Conservation (phyloP, 768 basidiomycete species). For the Jaapia argillacea region DNA sequence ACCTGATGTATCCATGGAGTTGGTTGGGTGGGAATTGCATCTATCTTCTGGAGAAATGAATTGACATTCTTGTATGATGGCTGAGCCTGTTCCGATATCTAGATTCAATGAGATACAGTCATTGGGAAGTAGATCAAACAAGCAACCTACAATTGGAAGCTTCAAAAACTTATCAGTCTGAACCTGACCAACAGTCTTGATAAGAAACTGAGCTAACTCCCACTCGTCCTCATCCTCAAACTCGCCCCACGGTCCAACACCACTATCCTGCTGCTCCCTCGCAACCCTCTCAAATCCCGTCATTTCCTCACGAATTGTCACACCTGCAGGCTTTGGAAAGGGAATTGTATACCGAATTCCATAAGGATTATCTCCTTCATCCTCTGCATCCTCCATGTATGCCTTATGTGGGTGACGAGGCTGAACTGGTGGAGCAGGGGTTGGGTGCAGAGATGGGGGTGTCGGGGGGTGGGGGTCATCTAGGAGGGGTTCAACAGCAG, state of each 20-base stretch:
- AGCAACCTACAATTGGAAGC: slow-evolving; percentile 9
- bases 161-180: slow-evolving; percentile 15
- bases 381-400: no score
- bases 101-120: no score
- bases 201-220: slow-evolving; percentile 11
- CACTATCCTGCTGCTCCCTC: not conserved
- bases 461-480: not conserved
- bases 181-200: slow-evolving; percentile 9
- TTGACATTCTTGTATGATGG: slow-evolving; percentile 13
- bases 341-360: no score
- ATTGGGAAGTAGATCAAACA: not conserved
- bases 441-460: not conserved
- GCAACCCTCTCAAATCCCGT: not conserved
- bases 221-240: slow-evolving; percentile 10
- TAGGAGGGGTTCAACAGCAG: not conserved
- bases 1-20: slow-evolving; percentile 1
- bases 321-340: not conserved
- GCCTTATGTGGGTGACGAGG: not conserved
- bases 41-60: slow-evolving; percentile 4
- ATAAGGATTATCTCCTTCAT: no score
- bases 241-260: not conserved
- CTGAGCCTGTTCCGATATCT: slow-evolving; percentile 5
- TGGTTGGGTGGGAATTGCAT: not conserved
- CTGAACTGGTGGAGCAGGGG: not conserved
- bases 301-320: not conserved